Percentiles rank a stretch among this genome's conserved stretches.
Evolutionary conservation across 768 basidiomycete species (phyloP).

Genomic region (Lactarius vividus): DNA sequence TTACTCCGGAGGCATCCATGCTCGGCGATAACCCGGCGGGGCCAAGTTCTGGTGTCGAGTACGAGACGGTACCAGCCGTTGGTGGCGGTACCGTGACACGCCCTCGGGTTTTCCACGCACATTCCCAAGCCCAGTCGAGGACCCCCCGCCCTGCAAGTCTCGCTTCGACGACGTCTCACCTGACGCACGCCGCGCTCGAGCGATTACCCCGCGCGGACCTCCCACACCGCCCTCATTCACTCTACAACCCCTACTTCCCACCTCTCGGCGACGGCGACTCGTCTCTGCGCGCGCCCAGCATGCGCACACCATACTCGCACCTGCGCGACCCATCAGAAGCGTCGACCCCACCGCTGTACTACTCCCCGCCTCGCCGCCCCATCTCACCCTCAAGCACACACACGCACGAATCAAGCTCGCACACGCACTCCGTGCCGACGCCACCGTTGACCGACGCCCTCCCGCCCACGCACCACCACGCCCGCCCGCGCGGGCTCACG

Average conservation of each 20-base stretch:
- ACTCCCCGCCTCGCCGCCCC: slow-evolving; percentile 36
- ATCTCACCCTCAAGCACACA: slow-evolving; percentile 51
- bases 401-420: slow-evolving; percentile 50
- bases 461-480: background rate
- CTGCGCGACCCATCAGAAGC: slow-evolving; percentile 29
- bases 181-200: slow-evolving; percentile 14
- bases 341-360: slow-evolving; percentile 32
- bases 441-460: slow-evolving; percentile 41
- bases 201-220: slow-evolving; percentile 3
- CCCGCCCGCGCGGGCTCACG: slow-evolving; percentile 10
- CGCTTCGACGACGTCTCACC: slow-evolving; percentile 20
- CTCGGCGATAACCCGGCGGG: slow-evolving; percentile 35
- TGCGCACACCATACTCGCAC: no score
- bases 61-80: slow-evolving; percentile 87
- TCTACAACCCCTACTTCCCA: slow-evolving; percentile 22
- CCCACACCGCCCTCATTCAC: slow-evolving; percentile 19
- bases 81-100: slow-evolving; percentile 84
- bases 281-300: slow-evolving; percentile 5
- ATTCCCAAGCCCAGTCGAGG: no score
- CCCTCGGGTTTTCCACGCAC: slow-evolving; percentile 79
- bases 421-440: slow-evolving; percentile 46
- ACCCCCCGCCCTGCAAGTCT: slow-evolving; percentile 33
- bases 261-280: background rate
- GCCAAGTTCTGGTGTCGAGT: slow-evolving; percentile 54
- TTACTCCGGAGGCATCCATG: slow-evolving; percentile 46